phyloP scores from a whole-genome alignment of 78 protist genomes.

The Bodo saltans region DNA sequence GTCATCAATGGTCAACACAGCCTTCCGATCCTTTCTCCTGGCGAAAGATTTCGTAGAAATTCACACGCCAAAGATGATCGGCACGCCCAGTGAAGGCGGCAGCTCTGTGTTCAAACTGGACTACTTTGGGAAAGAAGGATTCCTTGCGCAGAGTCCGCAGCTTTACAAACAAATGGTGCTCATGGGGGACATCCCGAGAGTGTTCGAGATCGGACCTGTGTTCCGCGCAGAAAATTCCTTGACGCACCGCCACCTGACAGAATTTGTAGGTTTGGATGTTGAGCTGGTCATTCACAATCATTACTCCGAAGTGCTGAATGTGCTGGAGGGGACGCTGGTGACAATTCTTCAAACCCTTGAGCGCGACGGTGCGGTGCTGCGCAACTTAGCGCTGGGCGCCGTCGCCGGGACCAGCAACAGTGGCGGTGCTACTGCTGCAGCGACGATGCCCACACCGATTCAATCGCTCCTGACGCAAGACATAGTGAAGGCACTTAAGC shows the following conservation, averaged over 20 bases:
- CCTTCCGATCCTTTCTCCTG: conserved; percentile 59
- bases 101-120: conserved; percentile 85
- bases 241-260: conserved; percentile 97
- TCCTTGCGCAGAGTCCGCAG: conserved; percentile 96
- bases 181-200: conserved; percentile 79
- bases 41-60: conserved; percentile 75
- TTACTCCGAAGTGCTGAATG: conserved; percentile 83
- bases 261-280: conserved; percentile 96
- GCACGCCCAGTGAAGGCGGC: conserved; percentile 92
- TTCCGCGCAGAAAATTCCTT: conserved; percentile 93
- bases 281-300: conserved; percentile 91
- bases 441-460: neutral
- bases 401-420: conserved; percentile 45
- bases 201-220: conserved; percentile 95
- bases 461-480: neutral
- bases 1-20: conserved; percentile 55
- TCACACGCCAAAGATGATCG: conserved; percentile 94
- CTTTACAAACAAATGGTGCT: conserved; percentile 98
- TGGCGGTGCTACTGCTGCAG: conserved; percentile 34
- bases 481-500: neutral
- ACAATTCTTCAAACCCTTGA: conserved; percentile 69
- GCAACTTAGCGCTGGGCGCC: conserved; percentile 37
- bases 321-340: conserved; percentile 66
- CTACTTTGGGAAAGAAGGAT: conserved; percentile 77
- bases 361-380: too few species aligned